Base-by-base conservation (phyloP, 1,139 yeast species). In the Geotrichum australiense region DNA sequence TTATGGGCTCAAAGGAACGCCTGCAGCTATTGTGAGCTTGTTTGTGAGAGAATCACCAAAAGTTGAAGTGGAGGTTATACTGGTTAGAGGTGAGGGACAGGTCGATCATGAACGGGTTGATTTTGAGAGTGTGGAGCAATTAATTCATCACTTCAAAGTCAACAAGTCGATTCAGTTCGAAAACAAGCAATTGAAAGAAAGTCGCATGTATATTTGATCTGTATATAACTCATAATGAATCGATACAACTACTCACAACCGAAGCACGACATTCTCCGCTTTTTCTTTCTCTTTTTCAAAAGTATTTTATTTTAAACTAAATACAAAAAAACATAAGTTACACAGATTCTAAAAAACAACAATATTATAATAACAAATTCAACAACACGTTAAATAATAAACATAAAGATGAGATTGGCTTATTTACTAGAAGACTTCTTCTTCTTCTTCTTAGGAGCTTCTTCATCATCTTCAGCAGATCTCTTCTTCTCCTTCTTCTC, bases 401-500 rank as follows among this genome's bases (percentile, higher is more conserved):
- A 26, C 7, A 31, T 37, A 36, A 41, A 37, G 43, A 42, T 38
- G 29, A n/a, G n/a, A n/a, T n/a, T n/a, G n/a, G n/a, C n/a, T n/a
- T n/a, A n/a, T n/a, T n/a, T n/a, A n/a, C n/a, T n/a, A n/a, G n/a
- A n/a, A 41, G 56, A 53, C 62, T 58, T 60, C 57, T 58, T 58
- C 52, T 58, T 59, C 58, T 60, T 61, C 56, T 64, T 62, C 41
- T 57, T 49, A 22, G 50, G 53, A 25, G 57, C 49, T 36, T 56
- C 59, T 41, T 48, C 57, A 35, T 50, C 51, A 27, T 50, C 55
- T 24, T 48, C 52, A 35, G 53, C 41, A 16, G 45, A 37, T 21
- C 48, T 71, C 65, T 75, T 72, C 56, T 71, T 73, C 57, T 71
- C 71, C 64, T 55, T 53, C 50, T 55, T 71, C 51, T 70, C 71